Conservation (phyloP, 2,329 filamentous ascomycete genomes). For the Setomelanomma holmii region DNA sequence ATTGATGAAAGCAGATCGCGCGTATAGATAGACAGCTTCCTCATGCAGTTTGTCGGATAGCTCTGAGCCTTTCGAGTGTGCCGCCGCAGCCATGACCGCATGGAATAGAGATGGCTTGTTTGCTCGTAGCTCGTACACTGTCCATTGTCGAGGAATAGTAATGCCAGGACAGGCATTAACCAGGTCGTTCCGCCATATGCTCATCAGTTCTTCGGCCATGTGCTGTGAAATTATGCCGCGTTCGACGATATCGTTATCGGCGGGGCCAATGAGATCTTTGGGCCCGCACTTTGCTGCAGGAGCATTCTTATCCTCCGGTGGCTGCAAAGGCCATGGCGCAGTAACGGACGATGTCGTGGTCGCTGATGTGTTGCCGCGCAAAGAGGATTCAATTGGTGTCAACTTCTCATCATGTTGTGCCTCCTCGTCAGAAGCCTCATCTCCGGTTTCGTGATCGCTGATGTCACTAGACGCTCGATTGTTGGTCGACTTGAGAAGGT, state of each 20-base stretch:
- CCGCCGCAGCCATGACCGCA: conserved; percentile 46
- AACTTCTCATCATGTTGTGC: conserved; percentile 20
- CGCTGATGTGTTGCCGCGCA: conserved; percentile 15
- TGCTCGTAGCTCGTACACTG: conserved; percentile 34
- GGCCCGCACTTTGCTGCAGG: conserved; percentile 12
- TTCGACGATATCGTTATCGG: conserved; percentile 44
- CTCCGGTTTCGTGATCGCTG: conserved; percentile 38
- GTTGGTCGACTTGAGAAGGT: conserved; percentile 31
- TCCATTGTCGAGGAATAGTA: conserved; percentile 39
- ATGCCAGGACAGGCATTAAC: conserved; percentile 39
- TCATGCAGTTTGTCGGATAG: conserved; percentile 44
- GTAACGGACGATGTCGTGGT: conserved; percentile 12
- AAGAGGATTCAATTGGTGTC: conserved; percentile 17
- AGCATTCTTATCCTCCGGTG: conserved; percentile 8
- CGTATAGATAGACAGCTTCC: conserved; percentile 43
- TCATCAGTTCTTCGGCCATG: conserved; percentile 36
- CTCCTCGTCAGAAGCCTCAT: conserved; percentile 32
- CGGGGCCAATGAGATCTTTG: conserved; percentile 28
- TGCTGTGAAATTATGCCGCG: conserved; percentile 41
- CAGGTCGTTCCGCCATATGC: conserved; percentile 41
- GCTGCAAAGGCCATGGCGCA: conserved; percentile 12
- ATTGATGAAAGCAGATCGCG: conserved; percentile 43
- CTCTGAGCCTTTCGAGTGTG: conserved; percentile 39
- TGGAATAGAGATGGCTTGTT: conserved; percentile 45
- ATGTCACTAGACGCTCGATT: conserved; percentile 29